Evolutionary conservation across 2,329 filamentous ascomycete species (phyloP).

Genomic region (Colletotrichum sp.): DNA sequence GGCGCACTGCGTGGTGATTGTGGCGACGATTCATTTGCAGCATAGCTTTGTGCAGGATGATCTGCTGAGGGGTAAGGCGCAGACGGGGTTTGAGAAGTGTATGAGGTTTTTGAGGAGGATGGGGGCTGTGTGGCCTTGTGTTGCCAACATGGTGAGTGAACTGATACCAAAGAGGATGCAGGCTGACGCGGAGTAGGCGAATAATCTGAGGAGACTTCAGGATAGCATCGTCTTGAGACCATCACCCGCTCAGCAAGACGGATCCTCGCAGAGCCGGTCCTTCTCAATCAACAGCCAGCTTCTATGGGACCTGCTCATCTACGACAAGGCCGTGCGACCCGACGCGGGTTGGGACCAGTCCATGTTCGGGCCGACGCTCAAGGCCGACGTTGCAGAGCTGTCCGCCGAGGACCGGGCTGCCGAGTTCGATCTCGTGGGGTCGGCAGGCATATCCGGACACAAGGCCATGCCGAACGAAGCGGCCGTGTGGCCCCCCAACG

Average conservation of each 20-base stretch:
- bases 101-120: conserved; percentile 27
- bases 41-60: conserved; percentile 49
- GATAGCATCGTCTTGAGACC: conserved; percentile 31
- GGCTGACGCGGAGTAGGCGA: conserved; percentile 7
- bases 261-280: background rate
- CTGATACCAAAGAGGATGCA: too few relatives aligned
- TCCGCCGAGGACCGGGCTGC: conserved; percentile 24
- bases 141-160: conserved; percentile 27
- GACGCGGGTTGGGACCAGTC: conserved; percentile 26
- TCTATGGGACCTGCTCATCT: conserved; percentile 40
- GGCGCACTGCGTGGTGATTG: conserved; percentile 54
- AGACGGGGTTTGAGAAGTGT: conserved; percentile 31
- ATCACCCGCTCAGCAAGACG: background rate
- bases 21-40: conserved; percentile 59
- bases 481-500: conserved; percentile 38
- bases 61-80: conserved; percentile 25
- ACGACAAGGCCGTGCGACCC: conserved; percentile 34
- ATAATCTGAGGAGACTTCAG: conserved; percentile 33
- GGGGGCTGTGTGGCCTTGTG: conserved; percentile 28
- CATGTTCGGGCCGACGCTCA: conserved; percentile 25
- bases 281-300: conserved; percentile 38
- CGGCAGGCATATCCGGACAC: conserved; percentile 41
- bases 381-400: background rate
- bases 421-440: conserved; percentile 41
- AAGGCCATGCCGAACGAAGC: conserved; percentile 38